A percentile compares a stretch with the other conserved stretches of the same genome.
These are phyloP conservation scores for Cinchona pubescens DNA, from an alignment of 257 asterid genomes.

Conservation along the genomic window DNA sequence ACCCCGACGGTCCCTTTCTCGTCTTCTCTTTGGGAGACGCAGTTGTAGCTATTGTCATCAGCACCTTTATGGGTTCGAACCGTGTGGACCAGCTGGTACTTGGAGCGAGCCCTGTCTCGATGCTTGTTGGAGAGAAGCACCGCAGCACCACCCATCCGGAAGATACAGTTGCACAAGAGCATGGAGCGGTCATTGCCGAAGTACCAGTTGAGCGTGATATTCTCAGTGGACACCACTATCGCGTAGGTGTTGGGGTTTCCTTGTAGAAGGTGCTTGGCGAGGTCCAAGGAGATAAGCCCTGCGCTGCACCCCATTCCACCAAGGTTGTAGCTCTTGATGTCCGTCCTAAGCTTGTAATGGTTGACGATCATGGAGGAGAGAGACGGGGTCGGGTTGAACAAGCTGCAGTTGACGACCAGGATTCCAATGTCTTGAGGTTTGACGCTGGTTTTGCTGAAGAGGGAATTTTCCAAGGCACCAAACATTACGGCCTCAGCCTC, in stretches of 20 bases:
- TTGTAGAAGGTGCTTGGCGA: slow-evolving; percentile 43
- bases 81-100: slow-evolving; percentile 50
- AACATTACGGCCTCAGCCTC: slow-evolving; percentile 59
- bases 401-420: slow-evolving; percentile 50
- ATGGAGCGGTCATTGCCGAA: slow-evolving; percentile 45
- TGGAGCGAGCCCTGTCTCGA: slow-evolving; percentile 30
- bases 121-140: slow-evolving; percentile 48
- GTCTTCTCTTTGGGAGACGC: slow-evolving; percentile 47
- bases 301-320: slow-evolving; percentile 68
- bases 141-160: slow-evolving; percentile 58
- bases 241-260: slow-evolving; percentile 44
- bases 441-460: slow-evolving; percentile 38
- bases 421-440: slow-evolving; percentile 43
- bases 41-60: slow-evolving; percentile 39
- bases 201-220: slow-evolving; percentile 44
- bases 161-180: slow-evolving; percentile 42
- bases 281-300: slow-evolving; percentile 42
- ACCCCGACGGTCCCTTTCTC: slow-evolving; percentile 39
- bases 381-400: slow-evolving; percentile 49
- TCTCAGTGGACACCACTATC: slow-evolving; percentile 55
- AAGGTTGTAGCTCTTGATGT: slow-evolving; percentile 42
- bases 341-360: slow-evolving; percentile 45
- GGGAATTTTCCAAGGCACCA: slow-evolving; percentile 49
- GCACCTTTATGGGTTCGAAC: slow-evolving; percentile 53
- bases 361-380: slow-evolving; percentile 53